Percentiles rank a stretch among this genome's conserved stretches.
phyloP scores from a whole-genome alignment of 768 basidiomycete species.

The Phallus indusiatus region DNA sequence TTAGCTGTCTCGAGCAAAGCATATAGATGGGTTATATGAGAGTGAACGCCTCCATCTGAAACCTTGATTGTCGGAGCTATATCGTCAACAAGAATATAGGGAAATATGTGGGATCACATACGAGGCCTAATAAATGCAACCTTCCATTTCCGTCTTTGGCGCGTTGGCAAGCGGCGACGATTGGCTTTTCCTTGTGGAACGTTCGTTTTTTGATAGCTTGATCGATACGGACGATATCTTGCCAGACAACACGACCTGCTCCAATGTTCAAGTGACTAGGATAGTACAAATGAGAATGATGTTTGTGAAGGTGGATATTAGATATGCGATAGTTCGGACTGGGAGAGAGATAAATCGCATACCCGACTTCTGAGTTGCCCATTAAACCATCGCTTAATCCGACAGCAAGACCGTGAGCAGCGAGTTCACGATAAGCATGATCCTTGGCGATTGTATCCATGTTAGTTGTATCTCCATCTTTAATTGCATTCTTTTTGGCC shows the following conservation, averaged over 20 bases:
- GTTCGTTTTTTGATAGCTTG: slow-evolving; percentile 81
- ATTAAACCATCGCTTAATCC: slow-evolving; percentile 90
- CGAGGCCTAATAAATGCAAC: slow-evolving; percentile 82
- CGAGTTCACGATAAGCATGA: slow-evolving; percentile 60
- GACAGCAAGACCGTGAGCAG: slow-evolving; percentile 86
- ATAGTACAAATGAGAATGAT: background rate
- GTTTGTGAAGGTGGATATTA: background rate
- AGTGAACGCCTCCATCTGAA: slow-evolving; percentile 96
- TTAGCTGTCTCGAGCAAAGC: slow-evolving; percentile 89
- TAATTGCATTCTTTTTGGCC: slow-evolving; percentile 82
- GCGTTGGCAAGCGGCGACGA: slow-evolving; percentile 61
- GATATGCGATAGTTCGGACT: too few relatives aligned
- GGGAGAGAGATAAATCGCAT: slow-evolving; percentile 26
- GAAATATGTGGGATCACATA: slow-evolving; percentile 37
- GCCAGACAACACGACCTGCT: slow-evolving; percentile 93
- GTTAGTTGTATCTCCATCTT: slow-evolving; percentile 71
- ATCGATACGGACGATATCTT: slow-evolving; percentile 94
- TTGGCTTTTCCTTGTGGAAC: slow-evolving; percentile 70
- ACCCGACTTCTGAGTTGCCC: slow-evolving; percentile 99
- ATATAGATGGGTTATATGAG: slow-evolving; percentile 83
- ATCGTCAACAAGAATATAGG: too few relatives aligned
- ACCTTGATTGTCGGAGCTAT: too few relatives aligned
- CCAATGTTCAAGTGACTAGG: slow-evolving; percentile 90
- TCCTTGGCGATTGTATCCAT: slow-evolving; percentile 84
- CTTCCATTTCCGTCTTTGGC: slow-evolving; percentile 80